A percentile compares a stretch with the other conserved stretches of the same genome.
phyloP scores from a whole-genome alignment of 2,329 filamentous ascomycete species.

The Fusarium sterilihyphosum region DNA sequence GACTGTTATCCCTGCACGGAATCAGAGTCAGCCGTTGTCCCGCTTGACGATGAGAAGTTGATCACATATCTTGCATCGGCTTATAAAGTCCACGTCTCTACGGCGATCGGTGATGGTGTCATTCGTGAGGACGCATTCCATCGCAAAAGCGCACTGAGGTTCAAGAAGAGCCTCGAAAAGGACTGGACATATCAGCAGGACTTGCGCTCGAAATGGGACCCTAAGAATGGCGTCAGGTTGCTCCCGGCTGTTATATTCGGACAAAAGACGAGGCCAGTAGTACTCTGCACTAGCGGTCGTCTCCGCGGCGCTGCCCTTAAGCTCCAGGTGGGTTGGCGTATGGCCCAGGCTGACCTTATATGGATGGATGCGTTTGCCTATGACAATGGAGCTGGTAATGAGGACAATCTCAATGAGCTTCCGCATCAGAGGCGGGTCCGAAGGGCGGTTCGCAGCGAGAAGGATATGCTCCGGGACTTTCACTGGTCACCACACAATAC shows the following conservation, averaged over 20 bases:
- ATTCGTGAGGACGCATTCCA: not conserved
- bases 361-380: not conserved
- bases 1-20: not conserved
- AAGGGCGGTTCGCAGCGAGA: not conserved
- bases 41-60: slow-evolving; percentile 6
- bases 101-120: not conserved
- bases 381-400: not conserved
- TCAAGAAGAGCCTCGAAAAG: not conserved
- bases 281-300: not conserved
- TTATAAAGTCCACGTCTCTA: not conserved
- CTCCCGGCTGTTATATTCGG: slow-evolving; percentile 9
- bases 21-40: not conserved
- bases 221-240: not conserved
- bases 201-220: not conserved
- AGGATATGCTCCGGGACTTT: not conserved
- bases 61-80: not conserved
- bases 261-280: not conserved
- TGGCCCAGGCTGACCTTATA: not conserved
- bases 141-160: not conserved
- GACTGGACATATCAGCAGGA: not conserved
- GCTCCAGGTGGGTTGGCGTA: not conserved
- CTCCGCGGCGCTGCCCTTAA: not conserved
- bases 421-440: not conserved
- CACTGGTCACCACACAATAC: not conserved
- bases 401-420: not conserved